Evolutionary conservation across 2,329 filamentous ascomycete genomes (phyloP).

Genomic region (Thelonectria rubi): DNA sequence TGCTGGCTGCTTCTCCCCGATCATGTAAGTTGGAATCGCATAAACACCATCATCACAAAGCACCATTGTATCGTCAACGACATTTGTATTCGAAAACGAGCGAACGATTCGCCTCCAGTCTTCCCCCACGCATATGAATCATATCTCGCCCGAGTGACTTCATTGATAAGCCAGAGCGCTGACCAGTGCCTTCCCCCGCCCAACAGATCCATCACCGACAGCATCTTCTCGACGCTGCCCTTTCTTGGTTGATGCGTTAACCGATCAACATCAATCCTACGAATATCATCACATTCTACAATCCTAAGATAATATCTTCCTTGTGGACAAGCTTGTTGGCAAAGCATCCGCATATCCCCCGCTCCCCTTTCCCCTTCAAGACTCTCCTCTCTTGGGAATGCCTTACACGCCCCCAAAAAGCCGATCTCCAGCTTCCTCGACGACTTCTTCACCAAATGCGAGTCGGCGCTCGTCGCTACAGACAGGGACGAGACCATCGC

Average conservation of each 20-base stretch:
- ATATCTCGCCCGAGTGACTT: conserved; percentile 27
- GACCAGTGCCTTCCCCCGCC: conserved; percentile 37
- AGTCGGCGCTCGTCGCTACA: conserved; percentile 69
- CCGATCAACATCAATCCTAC: conserved; percentile 22
- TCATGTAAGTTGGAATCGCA: conserved; percentile 34
- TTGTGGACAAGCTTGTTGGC: conserved; percentile 35
- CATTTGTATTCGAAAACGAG: neutral
- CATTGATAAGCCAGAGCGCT: conserved; percentile 30
- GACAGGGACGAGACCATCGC: conserved; percentile 58
- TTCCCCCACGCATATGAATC: conserved; percentile 3
- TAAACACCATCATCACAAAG: neutral
- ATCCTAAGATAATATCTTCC: conserved; percentile 20
- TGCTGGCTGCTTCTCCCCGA: conserved; percentile 22
- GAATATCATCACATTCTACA: conserved; percentile 2
- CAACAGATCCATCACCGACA: conserved; percentile 33
- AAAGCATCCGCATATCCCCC: conserved; percentile 38
- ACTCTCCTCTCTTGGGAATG: conserved; percentile 65
- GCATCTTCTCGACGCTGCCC: conserved; percentile 21
- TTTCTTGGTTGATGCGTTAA: conserved; percentile 35
- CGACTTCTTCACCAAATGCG: conserved; percentile 62
- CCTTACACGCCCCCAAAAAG: conserved; percentile 86
- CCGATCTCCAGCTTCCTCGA: conserved; percentile 69
- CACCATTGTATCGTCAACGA: neutral
- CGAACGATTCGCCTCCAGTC: neutral
- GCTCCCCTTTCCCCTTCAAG: conserved; percentile 20